Percentiles rank a stretch among this genome's conserved stretches.
Conservation (phyloP, 78 protist genomes). For the Polysphondylium violaceum region DNA sequence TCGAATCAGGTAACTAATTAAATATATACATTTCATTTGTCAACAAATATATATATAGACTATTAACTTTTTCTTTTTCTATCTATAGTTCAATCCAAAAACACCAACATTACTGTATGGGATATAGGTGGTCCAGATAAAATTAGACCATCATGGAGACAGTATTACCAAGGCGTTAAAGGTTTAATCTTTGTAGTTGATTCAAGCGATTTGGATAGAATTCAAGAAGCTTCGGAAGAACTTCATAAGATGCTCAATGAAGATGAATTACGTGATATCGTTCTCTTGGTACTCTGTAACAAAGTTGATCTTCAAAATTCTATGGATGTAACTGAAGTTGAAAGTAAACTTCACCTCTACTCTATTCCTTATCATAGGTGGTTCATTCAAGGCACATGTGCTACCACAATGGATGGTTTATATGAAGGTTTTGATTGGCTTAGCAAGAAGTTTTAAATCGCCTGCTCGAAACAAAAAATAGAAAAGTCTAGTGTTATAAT, state of each 20-base stretch:
- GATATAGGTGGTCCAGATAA: conserved; percentile 98
- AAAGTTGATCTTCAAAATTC: conserved; percentile 96
- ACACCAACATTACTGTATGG: conserved; percentile 93
- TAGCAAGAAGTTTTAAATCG: too few relatives aligned
- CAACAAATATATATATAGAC: background rate
- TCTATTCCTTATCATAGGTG: conserved; percentile 89
- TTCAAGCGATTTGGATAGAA: conserved; percentile 91
- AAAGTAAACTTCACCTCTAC: conserved; percentile 94
- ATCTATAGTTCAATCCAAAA: conserved; percentile 87
- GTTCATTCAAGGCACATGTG: conserved; percentile 94
- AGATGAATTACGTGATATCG: conserved; percentile 76
- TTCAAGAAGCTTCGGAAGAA: conserved; percentile 88
- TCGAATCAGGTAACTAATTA: background rate
- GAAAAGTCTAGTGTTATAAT: too few relatives aligned
- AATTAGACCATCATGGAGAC: conserved; percentile 92
- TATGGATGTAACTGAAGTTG: conserved; percentile 93
- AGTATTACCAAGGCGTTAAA: conserved; percentile 91
- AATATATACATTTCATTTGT: too few relatives aligned
- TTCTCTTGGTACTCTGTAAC: conserved; percentile 89
- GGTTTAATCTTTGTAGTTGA: conserved; percentile 97
- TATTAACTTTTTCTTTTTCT: too few relatives aligned
- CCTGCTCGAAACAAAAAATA: too few relatives aligned
- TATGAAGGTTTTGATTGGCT: too few relatives aligned
- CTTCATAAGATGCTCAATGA: conserved; percentile 83
- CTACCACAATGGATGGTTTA: conserved; percentile 94